Evolutionary conservation across 1,139 yeast genomes (phyloP).

Genomic region (Geotrichum siamense): DNA sequence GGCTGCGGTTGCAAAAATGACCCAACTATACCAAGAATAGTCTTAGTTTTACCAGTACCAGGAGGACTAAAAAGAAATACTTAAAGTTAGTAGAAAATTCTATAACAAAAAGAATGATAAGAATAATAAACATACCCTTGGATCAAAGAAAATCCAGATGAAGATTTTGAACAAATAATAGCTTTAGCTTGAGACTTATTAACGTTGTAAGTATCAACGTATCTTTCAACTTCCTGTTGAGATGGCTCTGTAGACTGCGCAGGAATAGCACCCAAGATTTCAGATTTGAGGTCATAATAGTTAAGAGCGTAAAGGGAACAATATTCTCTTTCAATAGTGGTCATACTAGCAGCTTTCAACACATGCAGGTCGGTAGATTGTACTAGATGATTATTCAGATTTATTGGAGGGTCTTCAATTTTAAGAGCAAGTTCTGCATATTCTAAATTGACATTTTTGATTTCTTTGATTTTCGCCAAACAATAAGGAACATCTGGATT

Average conservation of each 20-base stretch:
- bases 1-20: slow-evolving; percentile 47
- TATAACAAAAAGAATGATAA: slow-evolving; percentile 1
- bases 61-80: slow-evolving; percentile 59
- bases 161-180: slow-evolving; percentile 60
- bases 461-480: slow-evolving; percentile 69
- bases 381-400: slow-evolving; percentile 12
- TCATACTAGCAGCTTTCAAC: slow-evolving; percentile 64
- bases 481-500: slow-evolving; percentile 40
- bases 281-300: slow-evolving; percentile 64
- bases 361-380: slow-evolving; percentile 42
- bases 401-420: slow-evolving; percentile 41
- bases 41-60: slow-evolving; percentile 97
- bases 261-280: slow-evolving; percentile 49
- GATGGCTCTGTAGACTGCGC: slow-evolving; percentile 20
- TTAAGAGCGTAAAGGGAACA: slow-evolving; percentile 74
- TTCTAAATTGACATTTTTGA: slow-evolving; percentile 53
- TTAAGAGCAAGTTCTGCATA: slow-evolving; percentile 68
- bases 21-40: slow-evolving; percentile 88
- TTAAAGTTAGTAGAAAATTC: slow-evolving; percentile 10
- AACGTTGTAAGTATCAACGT: slow-evolving; percentile 46
- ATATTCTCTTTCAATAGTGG: slow-evolving; percentile 89
- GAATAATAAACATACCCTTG: slow-evolving; percentile 50
- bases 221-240: slow-evolving; percentile 39
- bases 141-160: slow-evolving; percentile 76
- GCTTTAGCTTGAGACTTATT: slow-evolving; percentile 90